These are phyloP conservation scores for Penicillium paxilli DNA, from an alignment of 495 filamentous ascomycete genomes.

Conservation along the genomic window DNA sequence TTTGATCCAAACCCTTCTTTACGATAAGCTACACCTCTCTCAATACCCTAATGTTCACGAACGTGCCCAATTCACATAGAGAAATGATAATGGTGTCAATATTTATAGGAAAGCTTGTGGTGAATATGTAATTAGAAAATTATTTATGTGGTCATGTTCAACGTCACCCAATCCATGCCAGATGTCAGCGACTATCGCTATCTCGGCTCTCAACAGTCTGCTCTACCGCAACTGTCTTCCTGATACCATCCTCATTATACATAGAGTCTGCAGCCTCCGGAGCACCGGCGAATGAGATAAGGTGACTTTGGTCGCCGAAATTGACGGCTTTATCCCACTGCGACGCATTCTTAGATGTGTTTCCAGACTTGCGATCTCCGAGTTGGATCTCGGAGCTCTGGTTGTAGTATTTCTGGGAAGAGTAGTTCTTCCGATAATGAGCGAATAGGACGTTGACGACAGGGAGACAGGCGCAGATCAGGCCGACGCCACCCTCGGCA, in stretches of 20 bases:
- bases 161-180: too few species aligned
- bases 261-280: conserved; percentile 17
- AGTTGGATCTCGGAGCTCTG: conserved; percentile 29
- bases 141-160: background rate
- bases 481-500: conserved; percentile 45
- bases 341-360: conserved; percentile 13
- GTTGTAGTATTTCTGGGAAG: conserved; percentile 34
- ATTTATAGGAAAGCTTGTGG: background rate
- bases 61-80: background rate
- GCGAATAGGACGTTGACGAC: conserved; percentile 38
- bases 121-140: background rate
- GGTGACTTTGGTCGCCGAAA: conserved; percentile 37
- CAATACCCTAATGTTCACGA: background rate
- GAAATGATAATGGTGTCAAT: conserved; percentile 3
- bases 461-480: conserved; percentile 51
- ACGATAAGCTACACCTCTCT: conserved; percentile 3
- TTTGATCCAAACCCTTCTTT: conserved; percentile 22
- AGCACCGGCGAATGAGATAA: conserved; percentile 34
- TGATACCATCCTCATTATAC: conserved; percentile 24
- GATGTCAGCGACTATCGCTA: conserved; percentile 3
- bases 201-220: conserved; percentile 33
- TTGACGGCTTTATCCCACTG: conserved; percentile 18
- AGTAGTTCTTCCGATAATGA: conserved; percentile 31
- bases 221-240: conserved; percentile 39
- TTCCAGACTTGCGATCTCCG: conserved; percentile 24